Evolutionary conservation across 176 grass and related monocot genomes (phyloP), one percentile per base, ranked within the genome.

Genomic region (Cenchrus purpureus): DNA sequence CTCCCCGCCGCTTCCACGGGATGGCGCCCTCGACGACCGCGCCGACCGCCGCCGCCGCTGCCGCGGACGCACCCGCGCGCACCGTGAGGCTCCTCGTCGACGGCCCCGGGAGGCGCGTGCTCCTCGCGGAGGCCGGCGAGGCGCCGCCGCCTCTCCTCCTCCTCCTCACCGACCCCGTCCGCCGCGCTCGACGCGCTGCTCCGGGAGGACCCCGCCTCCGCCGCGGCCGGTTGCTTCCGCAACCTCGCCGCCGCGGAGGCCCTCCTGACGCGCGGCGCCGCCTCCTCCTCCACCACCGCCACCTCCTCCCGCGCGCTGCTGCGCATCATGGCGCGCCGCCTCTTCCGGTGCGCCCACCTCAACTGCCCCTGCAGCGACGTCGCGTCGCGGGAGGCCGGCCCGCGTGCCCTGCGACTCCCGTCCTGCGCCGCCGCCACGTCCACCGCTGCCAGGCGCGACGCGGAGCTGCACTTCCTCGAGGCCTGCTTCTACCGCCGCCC

Each of bases 261-360:
- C 15, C 85, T 85, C 20, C 74, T 59, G 32, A 53, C 5, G 32
- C 56, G 60, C 67, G 63, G 10, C 43, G 15, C 9, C 10, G 4
- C 2, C 37, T 40, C 37, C 37, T n/a, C n/a, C n/a, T n/a, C n/a
- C 31, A 40, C 73, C 20, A 5, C 69, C 49, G 0, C 5, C 48
- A 1, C 48, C 5, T 59, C 71, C 70, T 73, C 46, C n/a, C 1
- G 46, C 68, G 68, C 20, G 56, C 43, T 45, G 20, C 28, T 46
- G 46, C 22, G 49, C 22, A 54, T 74, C 49, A 54, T 54, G 49
- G 25, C 71, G 13, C 12, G 71, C 12, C 45, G 48, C 3, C 71
- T 73, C 13, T 73, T 74, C 71, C 71, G 71, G 7, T 74, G 71
- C 71, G 49, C 8, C 71, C 71, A 74, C 71, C 25, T 74, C 49